Evolutionary conservation across 139 green algal species (phyloP).

Genomic region (Gonium pectorale): DNA sequence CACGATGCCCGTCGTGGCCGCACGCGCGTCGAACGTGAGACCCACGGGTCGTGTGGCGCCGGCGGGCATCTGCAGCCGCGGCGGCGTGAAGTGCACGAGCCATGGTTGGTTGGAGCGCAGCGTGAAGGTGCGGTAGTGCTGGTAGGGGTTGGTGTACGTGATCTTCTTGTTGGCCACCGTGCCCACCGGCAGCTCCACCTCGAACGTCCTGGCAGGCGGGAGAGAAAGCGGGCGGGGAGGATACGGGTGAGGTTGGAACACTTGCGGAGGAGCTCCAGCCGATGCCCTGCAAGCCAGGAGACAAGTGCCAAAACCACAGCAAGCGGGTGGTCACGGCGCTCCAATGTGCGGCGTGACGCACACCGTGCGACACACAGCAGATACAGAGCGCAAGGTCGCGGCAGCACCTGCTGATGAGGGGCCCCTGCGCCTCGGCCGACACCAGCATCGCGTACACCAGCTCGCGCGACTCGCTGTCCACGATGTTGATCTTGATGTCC

Average conservation of each 20-base stretch:
- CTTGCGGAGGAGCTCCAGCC: too few relatives aligned
- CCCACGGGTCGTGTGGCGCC: conserved; percentile 63
- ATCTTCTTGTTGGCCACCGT: conserved; percentile 76
- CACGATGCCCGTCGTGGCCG: conserved; percentile 55
- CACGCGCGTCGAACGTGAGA: conserved; percentile 62
- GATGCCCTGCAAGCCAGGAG: too few relatives aligned
- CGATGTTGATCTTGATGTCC: conserved; percentile 73
- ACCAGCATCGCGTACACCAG: conserved; percentile 73
- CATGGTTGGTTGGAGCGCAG: conserved; percentile 66
- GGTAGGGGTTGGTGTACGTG: conserved; percentile 74
- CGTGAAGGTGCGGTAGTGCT: conserved; percentile 62
- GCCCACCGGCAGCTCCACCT: conserved; percentile 65
- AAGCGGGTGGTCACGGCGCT: too few relatives aligned
- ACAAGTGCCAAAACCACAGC: too few relatives aligned
- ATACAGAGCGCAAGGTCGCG: too few relatives aligned
- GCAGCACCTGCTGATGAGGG: conserved; percentile 45
- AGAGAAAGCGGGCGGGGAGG: neutral
- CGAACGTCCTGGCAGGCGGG: conserved; percentile 54
- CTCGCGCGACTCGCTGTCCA: conserved; percentile 63
- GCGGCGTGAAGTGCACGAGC: conserved; percentile 68
- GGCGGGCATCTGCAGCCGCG: conserved; percentile 62
- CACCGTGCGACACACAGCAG: too few relatives aligned
- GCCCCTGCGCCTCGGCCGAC: conserved; percentile 56
- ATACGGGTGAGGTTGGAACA: too few relatives aligned
- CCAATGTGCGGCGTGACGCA: too few relatives aligned